Evolutionary conservation across 192 early-diverging fungal species (phyloP).

Genomic region (Allomyces macrogynus): DNA sequence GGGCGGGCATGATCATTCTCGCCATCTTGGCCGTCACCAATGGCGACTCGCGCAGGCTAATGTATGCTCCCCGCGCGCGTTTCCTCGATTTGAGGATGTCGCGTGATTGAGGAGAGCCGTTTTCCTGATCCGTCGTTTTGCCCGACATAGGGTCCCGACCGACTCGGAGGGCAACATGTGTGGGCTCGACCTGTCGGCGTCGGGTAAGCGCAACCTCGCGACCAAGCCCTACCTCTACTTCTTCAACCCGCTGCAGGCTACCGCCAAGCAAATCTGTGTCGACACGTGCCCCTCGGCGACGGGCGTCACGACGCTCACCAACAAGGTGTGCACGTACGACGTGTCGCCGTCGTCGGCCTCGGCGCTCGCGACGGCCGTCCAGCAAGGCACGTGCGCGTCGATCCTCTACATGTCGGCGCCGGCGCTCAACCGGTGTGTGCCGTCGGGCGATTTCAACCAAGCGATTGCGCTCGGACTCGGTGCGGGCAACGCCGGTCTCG

Average conservation of each 20-base stretch:
- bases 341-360: background rate
- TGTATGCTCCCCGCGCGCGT: background rate
- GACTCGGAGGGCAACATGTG: constrained; percentile 3
- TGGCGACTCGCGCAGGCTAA: background rate
- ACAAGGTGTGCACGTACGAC: background rate
- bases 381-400: constrained; percentile 3
- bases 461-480: background rate
- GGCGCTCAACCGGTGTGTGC: constrained; percentile 9
- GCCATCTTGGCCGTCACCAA: constrained; percentile 1
- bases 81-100: no score
- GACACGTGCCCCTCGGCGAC: background rate
- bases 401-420: constrained; percentile 6
- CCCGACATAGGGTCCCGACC: background rate
- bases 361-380: background rate
- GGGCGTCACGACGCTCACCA: background rate
- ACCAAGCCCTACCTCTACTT: constrained; percentile 2
- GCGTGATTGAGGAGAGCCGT: no score
- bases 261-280: background rate
- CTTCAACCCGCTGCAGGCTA: background rate
- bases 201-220: background rate
- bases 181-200: background rate
- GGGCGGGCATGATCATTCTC: constrained; percentile 2
- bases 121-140: no score
- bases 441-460: constrained; percentile 4
- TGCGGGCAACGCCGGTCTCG: background rate